Evolutionary conservation across 805 yeast genomes (phyloP).

Genomic region (Metschnikowia rubicola): DNA sequence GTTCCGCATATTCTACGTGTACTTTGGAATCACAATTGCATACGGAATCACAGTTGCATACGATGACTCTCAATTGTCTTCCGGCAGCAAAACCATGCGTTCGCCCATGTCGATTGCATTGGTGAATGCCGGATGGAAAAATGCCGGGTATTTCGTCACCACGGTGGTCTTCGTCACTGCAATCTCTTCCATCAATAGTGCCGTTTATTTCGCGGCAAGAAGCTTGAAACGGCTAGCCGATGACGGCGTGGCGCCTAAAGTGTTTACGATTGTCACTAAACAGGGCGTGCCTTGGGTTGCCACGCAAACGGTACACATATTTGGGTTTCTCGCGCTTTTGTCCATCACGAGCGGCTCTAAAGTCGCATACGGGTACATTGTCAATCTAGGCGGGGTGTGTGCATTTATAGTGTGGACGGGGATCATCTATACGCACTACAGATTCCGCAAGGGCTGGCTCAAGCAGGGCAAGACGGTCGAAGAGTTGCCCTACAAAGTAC

Average conservation of each 20-base stretch:
- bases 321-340: constrained; percentile 20
- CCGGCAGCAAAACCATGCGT: constrained; percentile 10
- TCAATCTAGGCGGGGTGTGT: constrained; percentile 20
- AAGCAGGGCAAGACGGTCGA: constrained; percentile 13
- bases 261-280: constrained; percentile 10
- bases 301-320: constrained; percentile 13
- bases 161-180: constrained; percentile 12
- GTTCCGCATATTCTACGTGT: constrained; percentile 7
- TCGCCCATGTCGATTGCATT: constrained; percentile 16
- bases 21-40: constrained; percentile 4
- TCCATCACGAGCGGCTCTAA: constrained; percentile 17
- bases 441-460: constrained; percentile 23
- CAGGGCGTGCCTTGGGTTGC: constrained; percentile 16
- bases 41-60: constrained; percentile 7
- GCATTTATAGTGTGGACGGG: constrained; percentile 24
- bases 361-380: constrained; percentile 20
- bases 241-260: constrained; percentile 12
- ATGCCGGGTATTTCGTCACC: constrained; percentile 12
- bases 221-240: constrained; percentile 9
- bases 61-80: constrained; percentile 5
- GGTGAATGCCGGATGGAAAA: constrained; percentile 13
- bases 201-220: constrained; percentile 11
- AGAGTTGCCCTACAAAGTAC: constrained; percentile 18
- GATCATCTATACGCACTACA: constrained; percentile 17
- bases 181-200: constrained; percentile 13